Base-by-base conservation (phyloP, 2,329 filamentous ascomycete species). In the Penicillium freii region DNA sequence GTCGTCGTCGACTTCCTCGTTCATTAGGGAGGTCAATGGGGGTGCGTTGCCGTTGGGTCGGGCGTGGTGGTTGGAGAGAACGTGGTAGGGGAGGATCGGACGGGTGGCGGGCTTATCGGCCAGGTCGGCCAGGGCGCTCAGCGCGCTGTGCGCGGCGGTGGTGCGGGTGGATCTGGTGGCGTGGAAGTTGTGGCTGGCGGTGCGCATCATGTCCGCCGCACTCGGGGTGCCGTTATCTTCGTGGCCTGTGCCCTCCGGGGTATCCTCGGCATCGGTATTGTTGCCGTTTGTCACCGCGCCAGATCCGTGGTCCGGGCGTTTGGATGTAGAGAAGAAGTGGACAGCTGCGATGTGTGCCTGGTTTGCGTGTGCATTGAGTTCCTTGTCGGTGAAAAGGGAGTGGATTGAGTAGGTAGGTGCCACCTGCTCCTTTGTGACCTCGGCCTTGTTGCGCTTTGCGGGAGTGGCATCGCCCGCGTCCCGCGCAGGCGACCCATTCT, bases 341-440 rank as follows among this genome's bases (percentile, higher is more conserved):
- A 82, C 79, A 0, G 86, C 82, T 5, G 84, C 84, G 31, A 82
- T 77, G 50, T 84, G 82, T 3, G 85, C 85, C 45, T 81, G 80
- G 64, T 86, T 85, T 59, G 84, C 84, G 54, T 84, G 82, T 69
- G 84, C 77, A 51, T 81, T 81, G 52, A 88, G 79, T 70, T 88
- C 85, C 74, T 87, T 87, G 60, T 88, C 85, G 3, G 84, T 87
- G 68, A 88, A 88, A 17, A 88, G 77, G n/a, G 81, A 80, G 55
- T 87, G 81, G 56, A 88, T 80, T 8, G 83, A 85, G 72, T 86
- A 87, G 5, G 81, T 77, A 1, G 84, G 78, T 8, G 83, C 81
- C 60, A 83, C 80, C 63, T 83, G 82, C 62, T 87, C 84, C 45
- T 81, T 76, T 48, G 82, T 79, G 47, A 81, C 69, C 63, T 79